Conservation (phyloP, 2,329 filamentous ascomycete species). For the Penicillium sp. region DNA sequence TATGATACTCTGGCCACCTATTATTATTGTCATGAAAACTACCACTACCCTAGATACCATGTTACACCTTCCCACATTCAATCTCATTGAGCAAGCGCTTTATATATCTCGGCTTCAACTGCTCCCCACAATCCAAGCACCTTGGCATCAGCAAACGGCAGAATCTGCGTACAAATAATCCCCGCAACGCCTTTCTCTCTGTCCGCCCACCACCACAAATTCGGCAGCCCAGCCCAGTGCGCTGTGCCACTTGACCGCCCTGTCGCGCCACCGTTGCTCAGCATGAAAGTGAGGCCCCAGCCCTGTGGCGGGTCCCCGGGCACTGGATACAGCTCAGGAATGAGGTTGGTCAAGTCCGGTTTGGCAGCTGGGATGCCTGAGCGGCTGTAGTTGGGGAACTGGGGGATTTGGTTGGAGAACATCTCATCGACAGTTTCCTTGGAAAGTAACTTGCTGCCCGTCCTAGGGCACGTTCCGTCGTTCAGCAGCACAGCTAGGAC, state of each 20-base stretch:
- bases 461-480: slow-evolving; percentile 60
- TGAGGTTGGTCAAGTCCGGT: slow-evolving; percentile 48
- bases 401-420: slow-evolving; percentile 63
- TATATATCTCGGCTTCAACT: too few species aligned
- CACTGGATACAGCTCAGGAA: slow-evolving; percentile 54
- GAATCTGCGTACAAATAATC: slow-evolving; percentile 52
- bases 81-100: too few species aligned
- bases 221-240: slow-evolving; percentile 61
- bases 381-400: slow-evolving; percentile 55
- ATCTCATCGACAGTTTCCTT: slow-evolving; percentile 61
- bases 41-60: too few species aligned
- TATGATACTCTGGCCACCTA: too few species aligned
- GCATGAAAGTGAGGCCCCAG: slow-evolving; percentile 63
- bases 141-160: slow-evolving; percentile 50
- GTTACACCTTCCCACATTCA: too few species aligned
- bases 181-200: slow-evolving; percentile 59
- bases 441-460: slow-evolving; percentile 55
- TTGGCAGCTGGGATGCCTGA: slow-evolving; percentile 49
- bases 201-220: slow-evolving; percentile 65
- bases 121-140: slow-evolving; percentile 23
- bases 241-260: slow-evolving; percentile 54
- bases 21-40: too few species aligned
- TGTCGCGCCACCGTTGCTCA: slow-evolving; percentile 50
- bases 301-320: slow-evolving; percentile 52
- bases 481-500: slow-evolving; percentile 65